Evolutionary conservation across 2,329 filamentous ascomycete genomes (phyloP), one percentile per base, ranked within the genome.

Genomic region (Pseudogymnoascus verrucosus): DNA sequence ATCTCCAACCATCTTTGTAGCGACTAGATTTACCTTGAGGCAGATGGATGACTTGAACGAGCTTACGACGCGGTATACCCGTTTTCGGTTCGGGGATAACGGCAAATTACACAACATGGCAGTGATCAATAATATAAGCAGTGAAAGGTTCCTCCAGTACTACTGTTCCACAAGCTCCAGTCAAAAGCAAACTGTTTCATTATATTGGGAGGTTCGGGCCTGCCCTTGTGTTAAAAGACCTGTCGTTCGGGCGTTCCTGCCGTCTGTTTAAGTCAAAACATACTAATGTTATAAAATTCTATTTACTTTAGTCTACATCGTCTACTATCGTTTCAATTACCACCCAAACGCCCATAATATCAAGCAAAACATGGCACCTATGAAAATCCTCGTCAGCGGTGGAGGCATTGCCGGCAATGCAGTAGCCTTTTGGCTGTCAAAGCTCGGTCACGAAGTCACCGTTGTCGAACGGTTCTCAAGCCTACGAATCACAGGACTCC

Each of bases 381-480:
- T 72, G 70, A 75, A 64, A 72, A 64, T 77, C 44, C 72, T 76
- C 57, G 73, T 77, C 68, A 68, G 67, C 54, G 75, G 76, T 12
- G 74, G 65, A 7, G 74, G 75, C 5, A 70, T 75, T 57, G 73
- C 72, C 5, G 75, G 75, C 2, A 76, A 74, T 6, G 74, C 79
- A 8, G 72, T 84, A 8, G 82, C 82, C 28, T 79, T 78, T 71
- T 81, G 79, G 73, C 78, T 85, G 19, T 73, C 79, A 1, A 73
- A 73, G 42, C 65, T 72, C n/a, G 73, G 75, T 28, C 71, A 75
- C 61, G 64, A 69, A 34, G 70, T 78, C 40, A 77, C 76, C 1
- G 65, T 81, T 34, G 67, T 80, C 37, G 79, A 81, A 66, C 75
- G 78, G 1, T 75, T 67, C 36, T 70, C 76, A 2, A 59, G 47